These are phyloP conservation scores for Colletotrichum endophyticum DNA, from an alignment of 2,329 filamentous ascomycete species.

Conservation along the genomic window DNA sequence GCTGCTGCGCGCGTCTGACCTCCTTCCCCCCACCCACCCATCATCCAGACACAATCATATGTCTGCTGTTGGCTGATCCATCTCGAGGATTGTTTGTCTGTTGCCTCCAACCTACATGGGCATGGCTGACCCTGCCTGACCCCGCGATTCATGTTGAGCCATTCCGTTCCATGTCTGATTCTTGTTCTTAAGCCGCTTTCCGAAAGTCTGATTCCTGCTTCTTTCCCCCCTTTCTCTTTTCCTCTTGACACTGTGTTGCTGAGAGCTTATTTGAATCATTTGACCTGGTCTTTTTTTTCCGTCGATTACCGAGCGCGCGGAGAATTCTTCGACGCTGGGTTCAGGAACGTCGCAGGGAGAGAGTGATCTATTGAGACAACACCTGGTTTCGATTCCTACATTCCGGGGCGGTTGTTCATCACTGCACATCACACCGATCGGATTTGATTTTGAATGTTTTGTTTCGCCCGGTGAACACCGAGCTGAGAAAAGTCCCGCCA, in stretches of 20 bases:
- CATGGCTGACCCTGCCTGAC: slow-evolving; percentile 7
- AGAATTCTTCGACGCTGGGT: background rate
- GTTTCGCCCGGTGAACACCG: background rate
- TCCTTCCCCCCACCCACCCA: background rate
- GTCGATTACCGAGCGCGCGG: background rate
- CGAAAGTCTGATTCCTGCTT: background rate
- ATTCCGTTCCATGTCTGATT: background rate
- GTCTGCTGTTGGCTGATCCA: background rate
- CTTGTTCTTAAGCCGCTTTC: background rate
- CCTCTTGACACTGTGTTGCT: background rate
- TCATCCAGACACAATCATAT: background rate
- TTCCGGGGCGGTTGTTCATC: background rate
- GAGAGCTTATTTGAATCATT: background rate
- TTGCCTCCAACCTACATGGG: background rate
- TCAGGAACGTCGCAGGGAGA: background rate
- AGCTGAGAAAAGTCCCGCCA: background rate
- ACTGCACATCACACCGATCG: background rate
- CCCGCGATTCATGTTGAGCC: slow-evolving; percentile 1
- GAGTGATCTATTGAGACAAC: background rate
- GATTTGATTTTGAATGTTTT: background rate
- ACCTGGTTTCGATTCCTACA: background rate
- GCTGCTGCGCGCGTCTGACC: background rate
- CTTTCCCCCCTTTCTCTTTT: background rate
- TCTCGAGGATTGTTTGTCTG: background rate
- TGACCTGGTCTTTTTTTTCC: background rate